A percentile compares a stretch with the other conserved stretches of the same genome.
These are phyloP conservation scores for Sedum album DNA, from an alignment of 164 flowering plant species.

Conservation along the genomic window DNA sequence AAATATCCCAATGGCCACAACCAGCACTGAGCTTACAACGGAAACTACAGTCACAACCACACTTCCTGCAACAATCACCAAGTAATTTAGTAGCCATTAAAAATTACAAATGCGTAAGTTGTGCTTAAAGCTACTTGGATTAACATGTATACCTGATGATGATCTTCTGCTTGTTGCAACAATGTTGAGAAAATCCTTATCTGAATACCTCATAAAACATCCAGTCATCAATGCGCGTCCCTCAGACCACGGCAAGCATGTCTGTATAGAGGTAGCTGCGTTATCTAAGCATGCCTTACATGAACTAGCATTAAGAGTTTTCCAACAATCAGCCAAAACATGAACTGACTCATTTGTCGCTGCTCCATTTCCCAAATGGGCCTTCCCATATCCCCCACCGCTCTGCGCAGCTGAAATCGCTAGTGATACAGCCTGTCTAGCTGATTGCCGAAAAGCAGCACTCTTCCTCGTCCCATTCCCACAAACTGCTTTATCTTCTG, in stretches of 20 bases:
- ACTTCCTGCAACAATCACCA: conserved; percentile 35
- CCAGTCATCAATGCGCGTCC: conserved; percentile 79
- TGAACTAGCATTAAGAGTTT: conserved; percentile 35
- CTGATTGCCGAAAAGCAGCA: conserved; percentile 28
- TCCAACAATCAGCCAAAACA: conserved; percentile 83
- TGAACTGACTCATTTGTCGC: conserved; percentile 45
- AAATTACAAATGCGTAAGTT: background rate
- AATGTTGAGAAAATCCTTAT: conserved; percentile 61
- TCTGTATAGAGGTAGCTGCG: conserved; percentile 43
- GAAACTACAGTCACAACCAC: conserved; percentile 40
- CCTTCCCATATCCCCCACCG: conserved; percentile 38
- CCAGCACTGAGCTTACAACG: conserved; percentile 40
- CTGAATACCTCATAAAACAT: conserved; percentile 86
- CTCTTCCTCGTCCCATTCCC: conserved; percentile 39
- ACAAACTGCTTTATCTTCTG: conserved; percentile 43
- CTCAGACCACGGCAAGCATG: conserved; percentile 78
- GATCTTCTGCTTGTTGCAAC: conserved; percentile 23
- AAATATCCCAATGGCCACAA: conserved; percentile 31
- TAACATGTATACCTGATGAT: conserved; percentile 39
- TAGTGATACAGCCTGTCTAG: conserved; percentile 35
- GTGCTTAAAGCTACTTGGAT: background rate
- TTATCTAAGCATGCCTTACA: conserved; percentile 63
- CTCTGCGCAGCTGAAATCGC: conserved; percentile 39
- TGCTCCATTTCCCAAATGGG: conserved; percentile 18
- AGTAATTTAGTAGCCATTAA: background rate